Percentiles rank a stretch among this genome's conserved stretches.
Conservation (phyloP, 1,284 basidiomycete species). For the Malassezia slooffiae region DNA sequence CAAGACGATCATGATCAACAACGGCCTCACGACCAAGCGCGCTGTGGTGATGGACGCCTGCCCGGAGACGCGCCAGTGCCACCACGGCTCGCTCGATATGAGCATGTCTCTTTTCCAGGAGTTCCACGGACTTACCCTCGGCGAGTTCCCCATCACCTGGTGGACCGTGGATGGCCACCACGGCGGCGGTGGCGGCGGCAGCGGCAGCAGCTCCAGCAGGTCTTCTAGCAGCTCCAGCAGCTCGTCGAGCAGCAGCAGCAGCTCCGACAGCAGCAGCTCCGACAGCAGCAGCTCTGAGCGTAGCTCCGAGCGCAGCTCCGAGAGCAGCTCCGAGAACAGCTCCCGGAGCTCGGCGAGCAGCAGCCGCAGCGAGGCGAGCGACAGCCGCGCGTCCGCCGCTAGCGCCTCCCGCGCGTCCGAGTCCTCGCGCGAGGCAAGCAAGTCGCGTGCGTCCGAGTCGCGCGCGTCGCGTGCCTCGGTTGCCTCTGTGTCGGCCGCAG, state of each 20-base stretch:
- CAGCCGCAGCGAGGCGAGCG: neutral
- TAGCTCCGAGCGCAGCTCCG: neutral
- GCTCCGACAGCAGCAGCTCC: constrained; percentile 7
- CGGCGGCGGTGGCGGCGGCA: constrained; percentile 13
- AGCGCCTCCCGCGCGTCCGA: constrained; percentile 13
- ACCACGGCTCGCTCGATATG: constrained; percentile 35
- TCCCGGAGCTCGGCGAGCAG: neutral
- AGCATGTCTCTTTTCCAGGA: constrained; percentile 32
- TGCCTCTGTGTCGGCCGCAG: no score
- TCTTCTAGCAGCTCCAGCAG: neutral
- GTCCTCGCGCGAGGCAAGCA: constrained; percentile 14
- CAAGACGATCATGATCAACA: constrained; percentile 30
- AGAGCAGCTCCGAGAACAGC: neutral
- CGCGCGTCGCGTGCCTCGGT: no score
- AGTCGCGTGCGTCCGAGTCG: constrained; percentile 14
- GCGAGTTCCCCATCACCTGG: constrained; percentile 36
- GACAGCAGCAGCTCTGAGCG: constrained; percentile 11
- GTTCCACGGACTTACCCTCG: constrained; percentile 20
- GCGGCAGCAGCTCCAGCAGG: constrained; percentile 10
- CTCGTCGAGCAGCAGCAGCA: neutral
- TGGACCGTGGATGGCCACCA: constrained; percentile 16
- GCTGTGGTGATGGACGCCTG: constrained; percentile 34
- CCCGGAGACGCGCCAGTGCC: constrained; percentile 32
- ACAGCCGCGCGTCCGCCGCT: neutral
- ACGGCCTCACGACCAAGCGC: constrained; percentile 23